Evolutionary conservation across 306 rosid genomes (phyloP).

Genomic region (Medicago truncatula): DNA sequence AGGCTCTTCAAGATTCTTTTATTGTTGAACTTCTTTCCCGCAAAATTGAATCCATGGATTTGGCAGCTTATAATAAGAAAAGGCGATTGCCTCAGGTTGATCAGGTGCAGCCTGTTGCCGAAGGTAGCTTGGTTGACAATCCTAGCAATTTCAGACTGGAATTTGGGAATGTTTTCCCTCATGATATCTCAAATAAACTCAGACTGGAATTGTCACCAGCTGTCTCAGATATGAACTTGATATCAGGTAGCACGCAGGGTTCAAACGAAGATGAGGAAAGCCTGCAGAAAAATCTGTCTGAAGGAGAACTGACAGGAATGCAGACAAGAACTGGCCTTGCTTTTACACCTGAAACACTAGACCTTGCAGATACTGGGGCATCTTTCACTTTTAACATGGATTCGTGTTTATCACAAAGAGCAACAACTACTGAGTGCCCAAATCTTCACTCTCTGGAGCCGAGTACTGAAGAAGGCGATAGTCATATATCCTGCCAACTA

Average conservation of each 20-base stretch:
- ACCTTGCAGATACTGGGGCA: conserved; percentile 91
- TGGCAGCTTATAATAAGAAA: conserved; percentile 78
- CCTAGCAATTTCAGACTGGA: conserved; percentile 67
- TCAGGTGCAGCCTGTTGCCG: conserved; percentile 54
- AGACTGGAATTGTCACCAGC: conserved; percentile 84
- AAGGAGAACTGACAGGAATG: conserved; percentile 59
- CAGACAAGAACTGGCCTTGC: conserved; percentile 58
- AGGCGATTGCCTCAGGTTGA: conserved; percentile 82
- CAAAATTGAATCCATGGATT: conserved; percentile 83
- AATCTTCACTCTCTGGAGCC: conserved; percentile 65
- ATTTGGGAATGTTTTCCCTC: conserved; percentile 77
- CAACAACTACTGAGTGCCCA: conserved; percentile 54
- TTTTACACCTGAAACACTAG: conserved; percentile 74
- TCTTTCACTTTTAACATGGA: conserved; percentile 84
- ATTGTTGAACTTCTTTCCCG: conserved; percentile 69
- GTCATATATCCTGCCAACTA: conserved; percentile 83
- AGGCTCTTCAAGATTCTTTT: conserved; percentile 72
- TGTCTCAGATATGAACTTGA: conserved; percentile 77
- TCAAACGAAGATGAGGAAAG: conserved; percentile 79
- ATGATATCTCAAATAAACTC: conserved; percentile 81
- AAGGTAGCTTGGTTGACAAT: conserved; percentile 69
- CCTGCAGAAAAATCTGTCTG: conserved; percentile 61
- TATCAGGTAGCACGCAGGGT: conserved; percentile 91
- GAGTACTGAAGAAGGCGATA: conserved; percentile 81
- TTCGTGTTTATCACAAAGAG: conserved; percentile 59